Conservation (phyloP, 768 basidiomycete species). For the Pisolithus marmoratus region DNA sequence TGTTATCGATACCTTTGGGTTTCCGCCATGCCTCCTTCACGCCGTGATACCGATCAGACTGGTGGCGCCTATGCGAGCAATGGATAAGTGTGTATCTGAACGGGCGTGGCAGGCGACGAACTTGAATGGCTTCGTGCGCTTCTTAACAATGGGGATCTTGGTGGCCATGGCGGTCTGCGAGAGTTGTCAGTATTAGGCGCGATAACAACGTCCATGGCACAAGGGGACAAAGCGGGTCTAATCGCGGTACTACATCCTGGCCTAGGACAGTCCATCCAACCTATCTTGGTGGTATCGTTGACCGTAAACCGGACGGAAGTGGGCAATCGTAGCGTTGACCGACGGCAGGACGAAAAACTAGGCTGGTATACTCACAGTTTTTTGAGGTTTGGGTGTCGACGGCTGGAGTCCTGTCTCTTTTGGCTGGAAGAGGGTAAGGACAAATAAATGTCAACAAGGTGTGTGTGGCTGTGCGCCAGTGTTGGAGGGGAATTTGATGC, state of each 20-base stretch:
- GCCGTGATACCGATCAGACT: conserved; percentile 94
- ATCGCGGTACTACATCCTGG: conserved; percentile 15
- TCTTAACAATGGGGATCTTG: conserved; percentile 81
- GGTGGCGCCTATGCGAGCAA: conserved; percentile 70
- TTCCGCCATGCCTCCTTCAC: conserved; percentile 99
- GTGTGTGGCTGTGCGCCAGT: conserved; percentile 21
- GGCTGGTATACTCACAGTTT: conserved; percentile 44
- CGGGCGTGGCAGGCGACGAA: conserved; percentile 33
- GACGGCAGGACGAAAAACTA: background rate
- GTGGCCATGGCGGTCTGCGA: conserved; percentile 38
- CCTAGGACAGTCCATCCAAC: conserved; percentile 19
- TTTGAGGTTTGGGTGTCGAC: conserved; percentile 45
- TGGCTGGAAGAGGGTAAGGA: background rate
- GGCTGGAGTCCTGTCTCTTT: conserved; percentile 16
- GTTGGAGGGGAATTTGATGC: too few relatives aligned
- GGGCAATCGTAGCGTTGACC: background rate
- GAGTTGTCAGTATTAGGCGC: conserved; percentile 9
- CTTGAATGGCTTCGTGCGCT: conserved; percentile 98
- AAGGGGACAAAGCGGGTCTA: background rate
- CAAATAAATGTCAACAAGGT: conserved; percentile 21
- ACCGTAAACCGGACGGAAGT: background rate
- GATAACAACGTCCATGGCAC: background rate
- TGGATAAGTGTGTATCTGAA: conserved; percentile 7
- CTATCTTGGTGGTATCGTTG: background rate
- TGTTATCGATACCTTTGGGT: conserved; percentile 99